These are phyloP conservation scores for Colletotrichum sp. DNA, from an alignment of 2,329 filamentous ascomycete genomes.

Conservation along the genomic window DNA sequence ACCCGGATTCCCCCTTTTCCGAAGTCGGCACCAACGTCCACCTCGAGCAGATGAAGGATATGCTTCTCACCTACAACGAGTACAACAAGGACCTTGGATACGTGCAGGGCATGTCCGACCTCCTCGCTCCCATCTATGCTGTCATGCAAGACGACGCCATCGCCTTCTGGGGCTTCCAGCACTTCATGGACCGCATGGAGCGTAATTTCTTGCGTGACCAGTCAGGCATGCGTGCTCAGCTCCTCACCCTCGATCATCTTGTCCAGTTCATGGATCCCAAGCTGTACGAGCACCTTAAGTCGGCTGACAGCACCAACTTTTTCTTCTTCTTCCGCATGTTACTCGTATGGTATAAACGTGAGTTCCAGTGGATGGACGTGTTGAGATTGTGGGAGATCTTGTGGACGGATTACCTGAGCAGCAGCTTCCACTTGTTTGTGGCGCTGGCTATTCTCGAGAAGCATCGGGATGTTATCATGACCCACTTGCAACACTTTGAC, in stretches of 20 bases:
- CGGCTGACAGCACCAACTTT: slow-evolving; percentile 95
- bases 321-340: slow-evolving; percentile 99
- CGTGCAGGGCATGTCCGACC: slow-evolving; percentile 98
- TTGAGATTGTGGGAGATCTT: slow-evolving; percentile 88
- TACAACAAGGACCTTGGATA: slow-evolving; percentile 96
- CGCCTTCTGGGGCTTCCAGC: slow-evolving; percentile 95
- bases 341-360: slow-evolving; percentile 97
- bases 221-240: slow-evolving; percentile 92
- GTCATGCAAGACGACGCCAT: slow-evolving; percentile 97
- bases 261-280: slow-evolving; percentile 97
- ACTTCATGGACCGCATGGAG: slow-evolving; percentile 98
- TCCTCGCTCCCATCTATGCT: slow-evolving; percentile 94
- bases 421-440: slow-evolving; percentile 93
- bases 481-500: slow-evolving; percentile 91
- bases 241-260: slow-evolving; percentile 89
- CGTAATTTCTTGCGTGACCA: slow-evolving; percentile 95
- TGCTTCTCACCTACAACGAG: slow-evolving; percentile 98
- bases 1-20: slow-evolving; percentile 93
- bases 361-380: slow-evolving; percentile 90
- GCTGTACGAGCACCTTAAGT: slow-evolving; percentile 88
- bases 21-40: slow-evolving; percentile 95
- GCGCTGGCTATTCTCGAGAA: slow-evolving; percentile 94
- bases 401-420: slow-evolving; percentile 91
- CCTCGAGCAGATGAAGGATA: slow-evolving; percentile 98
- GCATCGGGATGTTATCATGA: slow-evolving; percentile 95